Percentiles rank a stretch among this genome's conserved stretches.
phyloP scores from a whole-genome alignment of 805 yeast genomes.

The Blastobotrys robertii region DNA sequence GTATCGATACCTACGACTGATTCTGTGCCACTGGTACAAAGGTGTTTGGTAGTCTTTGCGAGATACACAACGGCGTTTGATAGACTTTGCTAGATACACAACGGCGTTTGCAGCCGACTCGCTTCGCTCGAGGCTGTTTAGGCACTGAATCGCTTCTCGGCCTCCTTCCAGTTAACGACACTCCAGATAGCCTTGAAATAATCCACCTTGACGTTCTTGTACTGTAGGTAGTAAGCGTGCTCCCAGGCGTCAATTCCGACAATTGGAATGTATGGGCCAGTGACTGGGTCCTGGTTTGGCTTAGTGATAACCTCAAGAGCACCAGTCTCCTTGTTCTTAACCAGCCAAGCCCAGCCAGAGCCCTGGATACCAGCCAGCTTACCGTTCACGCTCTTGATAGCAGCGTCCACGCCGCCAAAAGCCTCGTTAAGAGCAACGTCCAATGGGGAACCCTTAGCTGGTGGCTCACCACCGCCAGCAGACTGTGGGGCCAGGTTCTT shows the following conservation, averaged over 20 bases:
- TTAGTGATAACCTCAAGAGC: constrained; percentile 72
- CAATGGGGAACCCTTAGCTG: constrained; percentile 46
- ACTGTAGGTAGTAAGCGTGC: constrained; percentile 90
- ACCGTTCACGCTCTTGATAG: constrained; percentile 53
- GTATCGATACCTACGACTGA: no score
- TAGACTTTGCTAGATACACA: no score
- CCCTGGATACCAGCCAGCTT: constrained; percentile 85
- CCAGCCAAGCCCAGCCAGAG: constrained; percentile 92
- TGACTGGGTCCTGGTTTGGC: constrained; percentile 78
- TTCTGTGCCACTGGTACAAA: no score
- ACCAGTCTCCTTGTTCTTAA: constrained; percentile 61
- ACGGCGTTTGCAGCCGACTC: no score
- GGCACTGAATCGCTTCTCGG: constrained; percentile 46
- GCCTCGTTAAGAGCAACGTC: constrained; percentile 49
- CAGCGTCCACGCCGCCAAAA: constrained; percentile 64
- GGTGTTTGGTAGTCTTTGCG: no score
- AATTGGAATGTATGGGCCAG: constrained; percentile 59
- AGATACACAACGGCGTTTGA: no score
- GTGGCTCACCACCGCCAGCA: constrained; percentile 65
- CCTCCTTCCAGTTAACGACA: constrained; percentile 89
- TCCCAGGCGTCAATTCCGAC: constrained; percentile 96
- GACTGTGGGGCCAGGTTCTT: constrained; percentile 70
- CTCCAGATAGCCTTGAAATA: constrained; percentile 93
- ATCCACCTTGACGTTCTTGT: constrained; percentile 83
- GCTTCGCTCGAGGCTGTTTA: no score